Conservation (phyloP, 2,329 filamentous ascomycete genomes). For the Rhinocladiella mackenziei region DNA sequence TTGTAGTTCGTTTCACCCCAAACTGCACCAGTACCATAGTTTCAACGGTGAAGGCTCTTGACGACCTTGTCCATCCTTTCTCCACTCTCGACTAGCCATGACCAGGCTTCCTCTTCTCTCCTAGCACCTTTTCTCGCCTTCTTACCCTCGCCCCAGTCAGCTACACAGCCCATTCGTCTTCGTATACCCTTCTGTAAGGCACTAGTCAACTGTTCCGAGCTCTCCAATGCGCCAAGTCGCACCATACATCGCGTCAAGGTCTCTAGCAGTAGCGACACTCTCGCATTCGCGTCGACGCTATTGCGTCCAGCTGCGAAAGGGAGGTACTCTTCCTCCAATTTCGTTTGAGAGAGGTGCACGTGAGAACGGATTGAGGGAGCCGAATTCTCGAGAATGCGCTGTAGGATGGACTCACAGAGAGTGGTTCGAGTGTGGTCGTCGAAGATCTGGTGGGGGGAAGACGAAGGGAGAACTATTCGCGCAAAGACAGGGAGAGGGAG, state of each 20-base stretch:
- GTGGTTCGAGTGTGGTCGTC: constrained; percentile 17
- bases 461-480: constrained; percentile 42
- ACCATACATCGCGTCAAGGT: constrained; percentile 55
- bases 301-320: constrained; percentile 61
- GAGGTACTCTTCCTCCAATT: constrained; percentile 60
- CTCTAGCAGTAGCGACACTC: constrained; percentile 67
- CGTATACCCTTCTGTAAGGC: constrained; percentile 53
- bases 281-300: constrained; percentile 64
- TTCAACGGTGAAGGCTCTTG: constrained; percentile 10
- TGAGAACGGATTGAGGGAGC: constrained; percentile 37
- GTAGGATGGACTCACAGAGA: constrained; percentile 54
- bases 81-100: constrained; percentile 41
- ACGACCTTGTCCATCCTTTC: constrained; percentile 39
- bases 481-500: constrained; percentile 46
- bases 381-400: constrained; percentile 45
- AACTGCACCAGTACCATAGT: too few relatives aligned
- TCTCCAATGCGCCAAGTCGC: constrained; percentile 34
- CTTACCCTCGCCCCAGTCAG: constrained; percentile 37
- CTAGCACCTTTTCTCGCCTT: constrained; percentile 41
- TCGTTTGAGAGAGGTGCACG: constrained; percentile 46
- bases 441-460: constrained; percentile 26
- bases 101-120: constrained; percentile 34
- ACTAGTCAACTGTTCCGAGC: constrained; percentile 37
- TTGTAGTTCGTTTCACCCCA: too few relatives aligned
- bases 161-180: constrained; percentile 46